Evolutionary conservation across 805 yeast genomes (phyloP), one percentile per base, ranked within the genome.

Genomic region (Candida ulmi): DNA sequence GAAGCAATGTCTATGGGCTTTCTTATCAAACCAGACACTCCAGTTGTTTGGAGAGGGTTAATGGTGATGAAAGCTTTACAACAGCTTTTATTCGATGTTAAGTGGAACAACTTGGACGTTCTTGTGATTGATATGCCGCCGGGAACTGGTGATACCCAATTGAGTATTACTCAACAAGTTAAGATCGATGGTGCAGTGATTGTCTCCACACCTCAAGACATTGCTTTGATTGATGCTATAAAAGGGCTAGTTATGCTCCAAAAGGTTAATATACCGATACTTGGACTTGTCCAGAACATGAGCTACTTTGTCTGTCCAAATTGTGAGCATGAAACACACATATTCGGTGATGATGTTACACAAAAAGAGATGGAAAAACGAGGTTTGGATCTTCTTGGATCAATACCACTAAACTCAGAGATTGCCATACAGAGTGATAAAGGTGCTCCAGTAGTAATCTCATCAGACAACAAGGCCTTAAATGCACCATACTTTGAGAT

Each of bases 1-100:
- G 80, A 83, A 47, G 75, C 88, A 7, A 87, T 87, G 95, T 85
- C 95, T 0, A 87, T 87, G 95, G 95, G 95, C 0, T 86, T 80
- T 51, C 63, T 87, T 48, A 73, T 86, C 2, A 60, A 71, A 2
- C 82, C 82, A 8, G 79, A 74, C 35, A 76, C 78, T 24, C 82
- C 88, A 0, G 72, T 87, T 5, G 91, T 82, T 0, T 87, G 95
- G 95, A 66, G 95, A 39, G 95, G 95, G 0, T 61, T 86, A 31
- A 78, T 87, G 78, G 90, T 87, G 17, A 87, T 83, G 77, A 87
- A 87, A 57, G 95, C 95, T 0, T 58, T 87, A 18, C 88, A 87
- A 50, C 95, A 87, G 53, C 67, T 87, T n/a, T 55, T 87, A 9
- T 87, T 82, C 50, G 95, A 87, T 39, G 95, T 87, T 1, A 74